Conservation (phyloP, 2,329 filamentous ascomycete genomes). For the Scolecobasidium constrictum region DNA sequence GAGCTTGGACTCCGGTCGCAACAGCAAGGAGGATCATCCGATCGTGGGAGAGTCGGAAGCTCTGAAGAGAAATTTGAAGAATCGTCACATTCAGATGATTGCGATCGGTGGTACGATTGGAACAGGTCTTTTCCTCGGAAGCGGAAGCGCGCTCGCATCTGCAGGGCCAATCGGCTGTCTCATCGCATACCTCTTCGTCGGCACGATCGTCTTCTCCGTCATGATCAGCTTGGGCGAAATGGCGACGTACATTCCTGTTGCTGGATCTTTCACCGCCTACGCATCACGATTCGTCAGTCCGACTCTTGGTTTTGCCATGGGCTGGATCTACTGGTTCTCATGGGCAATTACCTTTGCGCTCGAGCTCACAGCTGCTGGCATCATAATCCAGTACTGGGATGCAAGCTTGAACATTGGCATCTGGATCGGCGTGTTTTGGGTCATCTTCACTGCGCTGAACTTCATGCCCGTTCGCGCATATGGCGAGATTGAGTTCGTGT, state of each 20-base stretch:
- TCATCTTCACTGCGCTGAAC: conserved; percentile 4
- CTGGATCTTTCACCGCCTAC: conserved; percentile 6
- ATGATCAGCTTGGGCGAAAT: conserved; percentile 11
- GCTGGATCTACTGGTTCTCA: conserved; percentile 8
- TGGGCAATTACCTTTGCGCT: conserved; percentile 1
- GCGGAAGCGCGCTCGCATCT: conserved; percentile 22
- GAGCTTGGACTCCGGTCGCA: neutral
- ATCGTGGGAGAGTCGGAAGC: conserved; percentile 15
- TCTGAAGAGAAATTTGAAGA: conserved; percentile 48
- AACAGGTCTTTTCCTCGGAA: conserved; percentile 11
- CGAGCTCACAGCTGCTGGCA: neutral
- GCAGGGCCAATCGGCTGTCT: conserved; percentile 39
- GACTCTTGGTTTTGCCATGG: conserved; percentile 25
- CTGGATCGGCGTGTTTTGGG: conserved; percentile 8
- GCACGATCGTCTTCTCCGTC: conserved; percentile 8
- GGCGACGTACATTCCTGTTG: conserved; percentile 8
- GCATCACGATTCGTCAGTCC: conserved; percentile 10
- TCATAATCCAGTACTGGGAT: neutral
- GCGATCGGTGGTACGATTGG: conserved; percentile 49
- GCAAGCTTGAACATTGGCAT: conserved; percentile 2
- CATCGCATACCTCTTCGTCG: conserved; percentile 14
- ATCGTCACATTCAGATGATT: conserved; percentile 80
- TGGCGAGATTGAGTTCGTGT: conserved; percentile 10
- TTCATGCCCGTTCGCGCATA: conserved; percentile 3
- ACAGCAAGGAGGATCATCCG: conserved; percentile 22